phyloP scores from a whole-genome alignment of 2,329 filamentous ascomycete species.

The Cytospora schulzeri region DNA sequence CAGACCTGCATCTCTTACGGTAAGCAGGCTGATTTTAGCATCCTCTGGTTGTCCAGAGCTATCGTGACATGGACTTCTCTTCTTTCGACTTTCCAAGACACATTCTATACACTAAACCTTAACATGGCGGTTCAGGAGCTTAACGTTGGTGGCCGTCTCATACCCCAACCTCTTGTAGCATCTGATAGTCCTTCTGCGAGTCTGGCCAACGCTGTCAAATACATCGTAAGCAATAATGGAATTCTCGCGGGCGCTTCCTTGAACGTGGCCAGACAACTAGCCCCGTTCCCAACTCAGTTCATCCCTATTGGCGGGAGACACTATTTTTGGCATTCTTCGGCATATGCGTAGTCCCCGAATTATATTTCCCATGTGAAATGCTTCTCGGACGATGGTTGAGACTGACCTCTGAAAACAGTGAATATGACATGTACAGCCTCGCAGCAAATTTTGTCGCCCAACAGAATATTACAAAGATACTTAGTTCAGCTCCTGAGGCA shows the following conservation, averaged over 20 bases:
- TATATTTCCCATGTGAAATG: no score
- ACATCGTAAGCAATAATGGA: neutral
- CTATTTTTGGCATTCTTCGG: constrained; percentile 12
- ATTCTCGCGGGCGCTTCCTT: constrained; percentile 1
- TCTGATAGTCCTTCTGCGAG: neutral
- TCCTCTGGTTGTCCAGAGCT: neutral
- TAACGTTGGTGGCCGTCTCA: constrained; percentile 14
- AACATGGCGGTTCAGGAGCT: constrained; percentile 5
- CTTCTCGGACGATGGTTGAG: no score
- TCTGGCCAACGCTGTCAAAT: neutral
- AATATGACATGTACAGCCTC: constrained; percentile 5
- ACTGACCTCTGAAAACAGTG: neutral
- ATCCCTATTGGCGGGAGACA: constrained; percentile 13
- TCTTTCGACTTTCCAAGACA: neutral
- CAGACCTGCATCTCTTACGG: constrained; percentile 7
- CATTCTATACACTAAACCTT: constrained; percentile 4
- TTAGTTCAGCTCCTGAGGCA: constrained; percentile 29
- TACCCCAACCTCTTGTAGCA: neutral
- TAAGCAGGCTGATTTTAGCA: neutral
- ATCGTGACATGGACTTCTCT: neutral
- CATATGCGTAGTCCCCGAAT: neutral
- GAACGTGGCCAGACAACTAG: neutral
- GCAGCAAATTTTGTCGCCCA: constrained; percentile 8
- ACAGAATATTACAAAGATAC: constrained; percentile 7
- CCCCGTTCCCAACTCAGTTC: neutral